Evolutionary conservation across 306 rosid genomes (phyloP).

Genomic region (Rosa persica): DNA sequence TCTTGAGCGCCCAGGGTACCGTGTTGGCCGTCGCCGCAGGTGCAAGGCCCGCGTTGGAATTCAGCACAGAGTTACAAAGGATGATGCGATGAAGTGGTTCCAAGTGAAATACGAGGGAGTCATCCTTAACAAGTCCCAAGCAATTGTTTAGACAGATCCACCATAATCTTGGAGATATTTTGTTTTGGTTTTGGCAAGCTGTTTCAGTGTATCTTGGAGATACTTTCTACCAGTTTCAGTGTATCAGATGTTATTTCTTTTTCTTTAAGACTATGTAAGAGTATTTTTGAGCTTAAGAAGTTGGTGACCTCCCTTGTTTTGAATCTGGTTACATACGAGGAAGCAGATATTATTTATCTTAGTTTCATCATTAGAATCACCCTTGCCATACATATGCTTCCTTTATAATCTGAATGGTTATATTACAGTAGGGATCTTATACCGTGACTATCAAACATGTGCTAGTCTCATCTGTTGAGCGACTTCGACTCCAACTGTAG

Average conservation of each 20-base stretch:
- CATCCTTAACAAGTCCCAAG: slow-evolving; percentile 58
- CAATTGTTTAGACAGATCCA: slow-evolving; percentile 17
- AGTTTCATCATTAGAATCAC: not conserved
- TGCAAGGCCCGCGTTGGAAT: slow-evolving; percentile 62
- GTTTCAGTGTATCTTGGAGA: too few species aligned
- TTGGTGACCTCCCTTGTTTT: not conserved
- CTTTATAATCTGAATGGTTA: not conserved
- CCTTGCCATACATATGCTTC: not conserved
- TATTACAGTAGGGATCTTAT: too few species aligned
- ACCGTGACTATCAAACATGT: too few species aligned
- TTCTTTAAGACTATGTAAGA: not conserved
- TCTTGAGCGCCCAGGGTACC: slow-evolving; percentile 57
- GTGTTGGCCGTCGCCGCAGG: slow-evolving; percentile 56
- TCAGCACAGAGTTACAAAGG: slow-evolving; percentile 60
- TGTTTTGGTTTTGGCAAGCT: slow-evolving; percentile 20
- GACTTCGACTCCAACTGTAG: too few species aligned
- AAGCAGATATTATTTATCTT: not conserved
- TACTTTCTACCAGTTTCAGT: not conserved
- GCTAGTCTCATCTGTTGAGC: too few species aligned
- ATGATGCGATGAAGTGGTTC: slow-evolving; percentile 68
- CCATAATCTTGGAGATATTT: slow-evolving; percentile 8
- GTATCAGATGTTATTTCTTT: not conserved
- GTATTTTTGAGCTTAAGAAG: slow-evolving; percentile 2
- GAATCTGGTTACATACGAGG: not conserved
- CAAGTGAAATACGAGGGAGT: slow-evolving; percentile 68